Base-by-base conservation (phyloP, 176 grass and related monocot species). In the Phyllostachys edulis region DNA sequence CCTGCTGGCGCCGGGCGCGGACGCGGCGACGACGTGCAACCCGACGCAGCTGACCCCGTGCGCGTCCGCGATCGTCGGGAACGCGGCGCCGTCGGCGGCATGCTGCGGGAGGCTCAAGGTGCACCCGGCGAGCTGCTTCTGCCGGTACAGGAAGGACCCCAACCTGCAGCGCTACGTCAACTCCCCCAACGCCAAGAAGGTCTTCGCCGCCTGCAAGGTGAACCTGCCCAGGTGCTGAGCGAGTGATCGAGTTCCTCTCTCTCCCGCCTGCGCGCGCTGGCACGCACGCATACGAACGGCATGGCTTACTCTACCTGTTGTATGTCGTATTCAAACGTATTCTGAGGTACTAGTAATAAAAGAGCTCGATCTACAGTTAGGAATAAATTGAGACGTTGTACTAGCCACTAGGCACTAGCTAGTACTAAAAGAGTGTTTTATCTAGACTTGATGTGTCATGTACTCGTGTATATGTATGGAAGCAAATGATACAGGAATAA, bases 171-270 rank as follows among this genome's bases (percentile, higher is more conserved):
- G 90, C 34, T 94, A 92, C 85, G 86, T 97, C 88, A 97, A 94
- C 92, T 97, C 94, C 10, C 89, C 91, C 68, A 92, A 94, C 83
- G 89, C 84, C 90, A 97, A 94, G 86, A 97, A 91, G 90, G 94
- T 94, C 21, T 85, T 89, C 82, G 47, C 80, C 34, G 69, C 81
- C 3, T 97, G 92, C 72, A 84, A 85, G 17, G 84, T 87, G 12
- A 78, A 81, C 17, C 73, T 79, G 66, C 88, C 83, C 27, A 86
- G 21, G 7, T 90, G 88, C 72, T 82, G 55, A 89, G 40, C 23
- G 59, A 15, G 0, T 2, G 0, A 1, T 4, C 2, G n/a, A n/a
- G n/a, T n/a, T n/a, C 14, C 2, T 21, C 34, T 40, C 39, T 40
- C 39, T 40, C 39, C 1, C 38, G 4, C 38, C 13, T 12, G 10